Evolutionary conservation across 139 green algal genomes (phyloP), one percentile per base, ranked within the genome.

Genomic region (Mychonastes homosphaera): DNA sequence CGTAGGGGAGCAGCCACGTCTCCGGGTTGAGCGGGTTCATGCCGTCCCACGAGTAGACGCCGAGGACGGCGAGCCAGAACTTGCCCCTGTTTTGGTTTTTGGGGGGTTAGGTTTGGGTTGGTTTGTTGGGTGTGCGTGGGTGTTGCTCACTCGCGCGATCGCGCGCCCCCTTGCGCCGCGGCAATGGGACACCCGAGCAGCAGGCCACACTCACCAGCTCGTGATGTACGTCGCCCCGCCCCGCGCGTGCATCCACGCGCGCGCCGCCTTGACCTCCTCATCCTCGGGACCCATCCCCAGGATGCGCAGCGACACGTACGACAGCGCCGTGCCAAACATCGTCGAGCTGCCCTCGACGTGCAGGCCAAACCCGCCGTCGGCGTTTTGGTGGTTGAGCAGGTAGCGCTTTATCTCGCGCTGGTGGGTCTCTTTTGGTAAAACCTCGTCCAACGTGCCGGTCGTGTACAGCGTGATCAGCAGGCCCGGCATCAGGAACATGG

Each of bases 401-500:
- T 98, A 99, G 4, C 92, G 80, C 38, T 85, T 47, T 72, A 94
- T 89, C 73, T 98, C 88, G 18, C 15, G 24, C 40, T 76, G 76
- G 59, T 83, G 71, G 45, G 8, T 41, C 13, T 41, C 6, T 1
- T 29, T 3, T 13, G 21, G 2, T 38, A 54, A 13, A n/a, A 94
- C 86, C 32, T 69, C 64, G 60, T 97, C 70, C 47, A 97, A 64
- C 0, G 28, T 46, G 0, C 76, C 83, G 0, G 77, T 92, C 0
- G 75, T 82, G 71, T 97, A 92, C 7, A 80, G 71, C 0, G 82
- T 67, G 52, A 98, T 96, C 47, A 98, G 43, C 51, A 99, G 56
- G 8, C 92, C 93, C 0, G 93, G 92, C 72, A 99, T 87, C 8
- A 99, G 79, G 71, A 99, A 99, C 87, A 98, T 97, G 2, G 93